Evolutionary conservation across 352 stramenopile species (phyloP), one percentile per base, ranked within the genome.

Genomic region (Phytopythium cucurbitacearum): DNA sequence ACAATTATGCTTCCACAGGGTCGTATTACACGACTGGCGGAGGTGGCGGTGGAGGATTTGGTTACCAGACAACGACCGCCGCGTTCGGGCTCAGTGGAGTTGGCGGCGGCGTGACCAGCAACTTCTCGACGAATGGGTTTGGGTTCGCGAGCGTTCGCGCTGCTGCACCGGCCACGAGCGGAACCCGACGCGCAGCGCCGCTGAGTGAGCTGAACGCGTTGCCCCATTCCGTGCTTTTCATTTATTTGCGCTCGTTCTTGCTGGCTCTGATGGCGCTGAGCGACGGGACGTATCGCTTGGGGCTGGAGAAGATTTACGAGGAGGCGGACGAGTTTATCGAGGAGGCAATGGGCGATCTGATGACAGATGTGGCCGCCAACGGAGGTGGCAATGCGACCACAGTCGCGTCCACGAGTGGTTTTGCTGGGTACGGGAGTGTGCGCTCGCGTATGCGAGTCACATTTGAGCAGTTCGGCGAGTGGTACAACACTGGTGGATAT

Each of bases 401-500:
- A 4, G 59, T 62, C 15, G 59, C 36, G 2, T 55, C 55, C 1
- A 37, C 42, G 2, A 69, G 58, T 37, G 69, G 66, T 6, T 74
- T 83, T 16, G 72, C 79, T 3, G 77, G 65, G 1, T 92, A 87
- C 36, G 81, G 79, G 21, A 90, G 75, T 46, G 74, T 80, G 1
- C 75, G 76, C 5, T 88, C 80, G 7, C 66, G 79, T 7, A 69
- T 73, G 10, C 69, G 85, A 44, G 76, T 97, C 13, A 96, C 89
- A 4, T 97, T 97, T 55, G 80, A 96, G 48, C 84, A 94, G 57
- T 94, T 97, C 69, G 87, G 87, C 15, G 87, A 94, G 45, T 95
- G 85, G 85, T 95, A 95, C 57, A 95, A 95, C 55, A 82, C 74
- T 4, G 75, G 83, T 7, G 85, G 85, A 2, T 89, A 87, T 53